These are phyloP conservation scores for Barnettozyma salicaria DNA, from an alignment of 805 yeast species.

Conservation along the genomic window DNA sequence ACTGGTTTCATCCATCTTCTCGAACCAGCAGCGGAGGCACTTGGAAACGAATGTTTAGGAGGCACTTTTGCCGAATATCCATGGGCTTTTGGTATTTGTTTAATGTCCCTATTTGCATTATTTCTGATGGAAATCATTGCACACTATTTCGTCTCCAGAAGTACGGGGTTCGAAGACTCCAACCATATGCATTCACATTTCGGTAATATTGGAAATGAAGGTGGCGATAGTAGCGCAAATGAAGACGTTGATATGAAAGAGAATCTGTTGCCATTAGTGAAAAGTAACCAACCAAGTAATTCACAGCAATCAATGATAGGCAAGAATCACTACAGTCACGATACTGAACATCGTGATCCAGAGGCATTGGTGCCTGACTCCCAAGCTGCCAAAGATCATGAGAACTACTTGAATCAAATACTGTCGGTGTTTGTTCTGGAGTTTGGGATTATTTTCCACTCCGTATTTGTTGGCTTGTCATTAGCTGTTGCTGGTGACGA, in stretches of 20 bases:
- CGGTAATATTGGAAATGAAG: conserved; percentile 32
- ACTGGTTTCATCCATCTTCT: conserved; percentile 75
- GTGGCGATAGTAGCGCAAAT: conserved; percentile 17
- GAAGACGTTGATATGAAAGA: conserved; percentile 2
- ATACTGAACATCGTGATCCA: conserved; percentile 38
- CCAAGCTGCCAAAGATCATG: conserved; percentile 28
- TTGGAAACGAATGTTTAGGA: conserved; percentile 55
- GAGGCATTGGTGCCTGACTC: conserved; percentile 35
- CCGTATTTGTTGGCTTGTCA: conserved; percentile 74
- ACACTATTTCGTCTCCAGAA: conserved; percentile 36
- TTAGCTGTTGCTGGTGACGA: conserved; percentile 75
- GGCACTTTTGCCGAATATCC: conserved; percentile 49
- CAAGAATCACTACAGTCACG: conserved; percentile 39
- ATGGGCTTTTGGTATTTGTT: conserved; percentile 51
- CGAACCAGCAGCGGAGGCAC: conserved; percentile 59
- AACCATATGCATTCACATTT: conserved; percentile 49
- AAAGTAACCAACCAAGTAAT: too few species aligned
- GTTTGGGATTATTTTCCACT: conserved; percentile 78
- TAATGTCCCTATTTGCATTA: conserved; percentile 39
- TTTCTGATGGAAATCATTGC: conserved; percentile 46
- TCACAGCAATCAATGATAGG: conserved; percentile 22
- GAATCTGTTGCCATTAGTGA: too few species aligned
- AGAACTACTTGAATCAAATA: conserved; percentile 50
- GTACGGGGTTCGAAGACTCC: conserved; percentile 23
- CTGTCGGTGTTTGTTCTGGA: conserved; percentile 56